Base-by-base conservation (phyloP, 208 protist species). In the Angomonas deanei region DNA sequence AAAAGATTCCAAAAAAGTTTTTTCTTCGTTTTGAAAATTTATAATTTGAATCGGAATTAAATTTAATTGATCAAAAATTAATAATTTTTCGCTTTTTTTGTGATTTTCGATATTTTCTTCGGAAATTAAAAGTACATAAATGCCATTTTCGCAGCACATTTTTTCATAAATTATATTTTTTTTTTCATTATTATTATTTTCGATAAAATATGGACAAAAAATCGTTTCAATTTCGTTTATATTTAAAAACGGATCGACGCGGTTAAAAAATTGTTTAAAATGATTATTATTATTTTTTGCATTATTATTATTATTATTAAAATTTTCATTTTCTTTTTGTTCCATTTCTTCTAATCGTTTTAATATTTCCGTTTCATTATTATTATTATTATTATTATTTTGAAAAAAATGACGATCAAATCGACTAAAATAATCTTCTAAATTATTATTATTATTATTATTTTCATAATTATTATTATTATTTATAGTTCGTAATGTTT, bases 91-190 rank as follows among this genome's bases (percentile, higher is more conserved):
- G 8, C 36, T 42, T 42, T 42, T 42, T 42, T n/a, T 19, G n/a
- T 57, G n/a, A 54, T 28, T 11, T 8, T 33, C 2, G 33, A 30
- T n/a, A 28, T 24, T 63, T 69, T 61, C 30, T 30, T 28, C n/a
- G 21, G 27, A 62, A 50, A 36, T n/a, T 26, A 61, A 66, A 34
- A 69, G 28, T 2, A 69, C 52, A 31, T 33, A 39, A 60, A 60
- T 21, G 28, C 19, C 27, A 23, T 36, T 42, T 15, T 8, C 8
- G 15, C 8, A 42, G 8, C 8, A 42, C 15, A 42, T 15, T 42
- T 42, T 42, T 42, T 42, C 36, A 42, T 42, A 42, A n/a, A n/a
- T 42, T n/a, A 42, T 42, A 42, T 42, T 42, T n/a, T 42, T 42
- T n/a, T 42, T 42, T 42, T 42, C 15, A 42, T 42, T 42, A 42